Conservation (phyloP, 1,139 yeast genomes). For the Entelexis sorbosivorans region DNA sequence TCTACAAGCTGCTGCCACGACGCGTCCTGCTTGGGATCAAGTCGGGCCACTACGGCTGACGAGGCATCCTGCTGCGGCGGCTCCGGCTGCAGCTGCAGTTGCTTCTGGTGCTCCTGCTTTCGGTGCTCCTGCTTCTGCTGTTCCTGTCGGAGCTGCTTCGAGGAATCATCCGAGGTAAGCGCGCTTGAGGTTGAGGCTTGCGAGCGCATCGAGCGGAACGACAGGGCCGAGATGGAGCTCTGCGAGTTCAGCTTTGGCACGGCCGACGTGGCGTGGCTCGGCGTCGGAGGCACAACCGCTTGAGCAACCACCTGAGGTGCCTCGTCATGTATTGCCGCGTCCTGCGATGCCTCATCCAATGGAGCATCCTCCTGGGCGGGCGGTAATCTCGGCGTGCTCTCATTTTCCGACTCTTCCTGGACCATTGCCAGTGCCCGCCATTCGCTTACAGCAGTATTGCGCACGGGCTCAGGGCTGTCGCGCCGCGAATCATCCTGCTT, state of each 20-base stretch:
- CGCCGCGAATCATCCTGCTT: too few relatives aligned
- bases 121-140: neutral
- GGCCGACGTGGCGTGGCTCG: conserved; percentile 13
- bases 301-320: neutral
- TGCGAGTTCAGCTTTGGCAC: conserved; percentile 16
- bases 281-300: neutral
- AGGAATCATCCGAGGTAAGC: neutral
- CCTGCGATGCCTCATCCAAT: too few relatives aligned
- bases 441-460: neutral
- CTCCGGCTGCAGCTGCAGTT: neutral
- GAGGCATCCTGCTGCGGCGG: neutral
- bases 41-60: neutral
- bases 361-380: neutral
- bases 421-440: conserved; percentile 3
- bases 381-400: neutral
- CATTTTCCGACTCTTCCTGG: conserved; percentile 1
- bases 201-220: conserved; percentile 20
- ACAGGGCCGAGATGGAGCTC: conserved; percentile 18
- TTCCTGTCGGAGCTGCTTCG: neutral
- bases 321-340: too few relatives aligned
- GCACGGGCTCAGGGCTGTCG: neutral
- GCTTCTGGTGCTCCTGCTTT: neutral
- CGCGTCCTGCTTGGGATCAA: conserved; percentile 5
- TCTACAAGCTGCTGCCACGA: conserved; percentile 1
- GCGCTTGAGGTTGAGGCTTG: neutral